Evolutionary conservation across 2,329 filamentous ascomycete species (phyloP).

Genomic region (Exophiala aquamarina): DNA sequence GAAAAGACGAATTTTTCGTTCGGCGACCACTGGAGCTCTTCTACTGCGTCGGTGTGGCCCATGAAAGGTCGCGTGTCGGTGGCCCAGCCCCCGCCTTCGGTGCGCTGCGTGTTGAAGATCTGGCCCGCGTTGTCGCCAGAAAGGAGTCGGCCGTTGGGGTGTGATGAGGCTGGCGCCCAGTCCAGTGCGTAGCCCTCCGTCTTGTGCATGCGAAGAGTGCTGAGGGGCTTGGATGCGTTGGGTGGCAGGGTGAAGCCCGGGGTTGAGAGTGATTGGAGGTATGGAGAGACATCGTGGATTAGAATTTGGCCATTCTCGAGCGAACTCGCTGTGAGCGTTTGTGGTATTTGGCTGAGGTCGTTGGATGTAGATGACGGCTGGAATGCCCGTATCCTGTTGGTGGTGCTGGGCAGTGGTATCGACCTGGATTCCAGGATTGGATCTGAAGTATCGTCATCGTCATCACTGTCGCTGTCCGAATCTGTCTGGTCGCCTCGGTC

Average conservation of each 20-base stretch:
- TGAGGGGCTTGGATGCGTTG: slow-evolving; percentile 83
- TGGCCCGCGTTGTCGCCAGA: slow-evolving; percentile 89
- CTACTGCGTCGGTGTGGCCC: slow-evolving; percentile 81
- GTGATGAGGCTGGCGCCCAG: slow-evolving; percentile 72
- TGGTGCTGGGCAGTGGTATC: slow-evolving; percentile 82
- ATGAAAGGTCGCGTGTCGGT: slow-evolving; percentile 81
- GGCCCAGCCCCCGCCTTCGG: slow-evolving; percentile 83
- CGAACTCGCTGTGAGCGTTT: slow-evolving; percentile 86
- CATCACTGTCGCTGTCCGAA: slow-evolving; percentile 67
- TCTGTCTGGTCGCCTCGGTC: slow-evolving; percentile 70
- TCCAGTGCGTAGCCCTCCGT: slow-evolving; percentile 94
- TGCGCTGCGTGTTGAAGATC: slow-evolving; percentile 85
- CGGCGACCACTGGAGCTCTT: slow-evolving; percentile 96
- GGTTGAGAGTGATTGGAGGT: slow-evolving; percentile 84
- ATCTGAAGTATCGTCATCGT: slow-evolving; percentile 74
- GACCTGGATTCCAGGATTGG: slow-evolving; percentile 91
- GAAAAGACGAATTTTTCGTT: slow-evolving; percentile 91
- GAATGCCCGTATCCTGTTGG: slow-evolving; percentile 88
- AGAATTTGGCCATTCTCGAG: slow-evolving; percentile 80
- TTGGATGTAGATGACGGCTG: slow-evolving; percentile 66
- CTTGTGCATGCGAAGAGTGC: slow-evolving; percentile 87
- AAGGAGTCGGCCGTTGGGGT: slow-evolving; percentile 78
- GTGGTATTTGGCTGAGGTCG: slow-evolving; percentile 70
- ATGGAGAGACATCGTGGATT: slow-evolving; percentile 91
- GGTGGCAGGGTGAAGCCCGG: slow-evolving; percentile 78